phyloP scores from a whole-genome alignment of 495 filamentous ascomycete species.

The Tuber microsphaerosporum region DNA sequence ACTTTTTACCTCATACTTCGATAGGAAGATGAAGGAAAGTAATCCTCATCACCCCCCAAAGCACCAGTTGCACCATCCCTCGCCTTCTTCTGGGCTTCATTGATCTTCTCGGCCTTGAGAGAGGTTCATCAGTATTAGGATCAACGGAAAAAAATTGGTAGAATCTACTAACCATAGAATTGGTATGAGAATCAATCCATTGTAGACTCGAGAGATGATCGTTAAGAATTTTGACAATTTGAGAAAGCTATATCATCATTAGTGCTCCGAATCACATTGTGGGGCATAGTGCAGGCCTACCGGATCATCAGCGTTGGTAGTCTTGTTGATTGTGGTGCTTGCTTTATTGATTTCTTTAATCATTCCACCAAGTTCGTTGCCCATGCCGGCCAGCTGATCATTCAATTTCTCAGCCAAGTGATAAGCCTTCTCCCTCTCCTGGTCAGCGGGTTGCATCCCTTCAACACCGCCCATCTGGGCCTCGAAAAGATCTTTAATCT shows the following conservation, averaged over 20 bases:
- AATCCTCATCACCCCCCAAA: conserved; percentile 91
- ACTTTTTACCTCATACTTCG: conserved; percentile 31
- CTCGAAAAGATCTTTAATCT: conserved; percentile 77
- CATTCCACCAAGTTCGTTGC: conserved; percentile 83
- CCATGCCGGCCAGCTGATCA: conserved; percentile 80
- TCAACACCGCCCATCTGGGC: conserved; percentile 62
- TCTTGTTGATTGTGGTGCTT: conserved; percentile 74
- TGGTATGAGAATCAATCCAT: conserved; percentile 63
- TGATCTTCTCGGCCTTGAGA: conserved; percentile 34
- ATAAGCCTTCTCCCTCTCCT: conserved; percentile 90
- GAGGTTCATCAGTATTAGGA: background rate
- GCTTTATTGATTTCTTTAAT: conserved; percentile 95
- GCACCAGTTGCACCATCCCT: conserved; percentile 52
- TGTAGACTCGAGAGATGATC: conserved; percentile 85
- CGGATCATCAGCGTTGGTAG: conserved; percentile 80
- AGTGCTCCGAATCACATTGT: conserved; percentile 14
- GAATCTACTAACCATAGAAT: conserved; percentile 8
- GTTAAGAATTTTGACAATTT: conserved; percentile 95
- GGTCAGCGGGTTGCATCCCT: conserved; percentile 73
- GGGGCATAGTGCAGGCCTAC: conserved; percentile 52
- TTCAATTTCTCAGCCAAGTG: conserved; percentile 84
- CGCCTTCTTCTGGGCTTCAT: conserved; percentile 38
- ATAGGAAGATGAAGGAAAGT: conserved; percentile 87
- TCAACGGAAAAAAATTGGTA: background rate
- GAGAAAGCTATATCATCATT: conserved; percentile 60